Evolutionary conservation across 2,329 filamentous ascomycete species (phyloP).

Genomic region (Botrytis medusae): DNA sequence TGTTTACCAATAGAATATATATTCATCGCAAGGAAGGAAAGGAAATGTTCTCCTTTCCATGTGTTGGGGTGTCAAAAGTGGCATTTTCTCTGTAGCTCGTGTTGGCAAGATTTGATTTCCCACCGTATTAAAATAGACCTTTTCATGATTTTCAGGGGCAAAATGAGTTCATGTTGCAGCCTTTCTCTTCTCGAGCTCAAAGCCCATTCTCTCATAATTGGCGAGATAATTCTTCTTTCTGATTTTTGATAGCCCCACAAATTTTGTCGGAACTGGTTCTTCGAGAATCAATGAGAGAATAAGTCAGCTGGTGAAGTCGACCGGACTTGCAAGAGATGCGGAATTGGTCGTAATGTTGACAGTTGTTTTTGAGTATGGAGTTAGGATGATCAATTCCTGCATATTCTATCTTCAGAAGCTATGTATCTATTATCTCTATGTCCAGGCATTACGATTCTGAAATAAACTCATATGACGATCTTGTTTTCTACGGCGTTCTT

Average conservation of each 20-base stretch:
- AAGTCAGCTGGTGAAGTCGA: neutral
- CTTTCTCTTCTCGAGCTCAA: neutral
- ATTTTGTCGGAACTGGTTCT: neutral
- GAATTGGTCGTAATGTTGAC: neutral
- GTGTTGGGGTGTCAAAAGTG: neutral
- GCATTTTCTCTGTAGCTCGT: neutral
- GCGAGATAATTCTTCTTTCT: neutral
- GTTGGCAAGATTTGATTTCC: neutral
- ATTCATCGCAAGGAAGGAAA: neutral
- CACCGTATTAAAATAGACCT: neutral
- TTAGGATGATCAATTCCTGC: neutral
- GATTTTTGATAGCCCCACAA: neutral
- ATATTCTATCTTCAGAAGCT: neutral
- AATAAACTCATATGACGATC: neutral
- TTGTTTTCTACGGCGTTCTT: neutral
- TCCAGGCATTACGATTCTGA: neutral
- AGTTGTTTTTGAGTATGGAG: neutral
- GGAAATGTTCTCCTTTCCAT: neutral
- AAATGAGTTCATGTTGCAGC: neutral
- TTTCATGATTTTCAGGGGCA: neutral
- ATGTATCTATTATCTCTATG: neutral
- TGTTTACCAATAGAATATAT: neutral
- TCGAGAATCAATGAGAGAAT: neutral
- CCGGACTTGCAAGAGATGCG: neutral
- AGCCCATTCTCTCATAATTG: neutral